A percentile compares a stretch with the other conserved stretches of the same genome.
These are phyloP conservation scores for Pisolithus microcarpus DNA, from an alignment of 768 basidiomycete species.

Conservation along the genomic window DNA sequence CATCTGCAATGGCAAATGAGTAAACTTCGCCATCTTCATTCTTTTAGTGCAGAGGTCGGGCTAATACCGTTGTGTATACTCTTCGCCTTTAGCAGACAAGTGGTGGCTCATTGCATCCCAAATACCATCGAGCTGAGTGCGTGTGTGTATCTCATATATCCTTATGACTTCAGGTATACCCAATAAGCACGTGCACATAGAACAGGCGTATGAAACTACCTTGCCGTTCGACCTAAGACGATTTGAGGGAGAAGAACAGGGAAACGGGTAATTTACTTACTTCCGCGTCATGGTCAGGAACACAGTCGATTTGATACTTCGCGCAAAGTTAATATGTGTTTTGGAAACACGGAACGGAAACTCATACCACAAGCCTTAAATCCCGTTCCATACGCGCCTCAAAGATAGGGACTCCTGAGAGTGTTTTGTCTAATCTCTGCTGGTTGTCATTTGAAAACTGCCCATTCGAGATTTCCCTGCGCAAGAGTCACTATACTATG, in stretches of 20 bases:
- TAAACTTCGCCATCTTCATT: not conserved
- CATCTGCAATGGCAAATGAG: slow-evolving; percentile 30
- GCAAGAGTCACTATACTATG: too few relatives aligned
- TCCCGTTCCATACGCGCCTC: too few relatives aligned
- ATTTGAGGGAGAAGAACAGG: not conserved
- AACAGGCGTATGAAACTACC: too few relatives aligned
- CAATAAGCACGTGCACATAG: too few relatives aligned
- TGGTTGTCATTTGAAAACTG: too few relatives aligned
- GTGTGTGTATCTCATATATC: slow-evolving; percentile 46
- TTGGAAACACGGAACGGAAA: not conserved
- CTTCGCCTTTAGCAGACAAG: slow-evolving; percentile 37
- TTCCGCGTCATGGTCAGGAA: slow-evolving; percentile 29
- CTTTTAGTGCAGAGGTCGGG: not conserved
- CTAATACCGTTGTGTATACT: slow-evolving; percentile 45
- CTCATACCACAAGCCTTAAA: too few relatives aligned
- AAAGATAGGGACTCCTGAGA: too few relatives aligned
- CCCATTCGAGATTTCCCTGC: too few relatives aligned
- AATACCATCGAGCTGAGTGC: slow-evolving; percentile 38
- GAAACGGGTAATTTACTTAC: slow-evolving; percentile 13
- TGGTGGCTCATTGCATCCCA: slow-evolving; percentile 44
- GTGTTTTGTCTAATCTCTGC: too few relatives aligned
- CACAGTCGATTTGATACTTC: slow-evolving; percentile 46
- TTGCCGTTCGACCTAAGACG: slow-evolving; percentile 32
- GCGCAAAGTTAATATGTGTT: not conserved
- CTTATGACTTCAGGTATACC: too few relatives aligned